Evolutionary conservation across 495 filamentous ascomycete species (phyloP), one percentile per base, ranked within the genome.

Genomic region (Xylaria bambusicola): DNA sequence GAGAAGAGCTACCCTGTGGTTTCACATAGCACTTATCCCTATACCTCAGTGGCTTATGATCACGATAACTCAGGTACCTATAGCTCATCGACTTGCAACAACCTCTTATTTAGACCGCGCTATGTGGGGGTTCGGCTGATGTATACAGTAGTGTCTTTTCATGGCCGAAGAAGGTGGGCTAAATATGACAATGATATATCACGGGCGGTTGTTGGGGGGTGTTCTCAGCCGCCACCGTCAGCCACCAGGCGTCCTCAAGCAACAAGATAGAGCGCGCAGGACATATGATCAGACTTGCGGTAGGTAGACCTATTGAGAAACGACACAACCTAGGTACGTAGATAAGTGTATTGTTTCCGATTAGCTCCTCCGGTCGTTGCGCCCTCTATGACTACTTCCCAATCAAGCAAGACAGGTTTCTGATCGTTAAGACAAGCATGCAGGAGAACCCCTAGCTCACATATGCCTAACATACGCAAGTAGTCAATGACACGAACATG

Each of bases 201-300:
- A 33, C 46, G 26, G 55, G 24, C n/a, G 46, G 35, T 35, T 18
- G 38, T 51, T 58, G 46, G 24, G 24, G 27, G 21, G 23, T 35
- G 23, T 35, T 44, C 26, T 33, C 23, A 44, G 17, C 56, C 46
- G 47, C 52, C 38, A 54, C 52, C 8, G 26, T 31, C 36, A 54
- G 24, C 52, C 38, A 44, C 26, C 35, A 42, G 36, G 26, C 52
- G 52, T 26, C 26, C 33, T 38, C 18, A 10, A 13, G 8, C 8
- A 15, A 38, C 36, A n/a, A n/a, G n/a, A n/a, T n/a, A n/a, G n/a
- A n/a, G n/a, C n/a, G n/a, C n/a, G n/a, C n/a, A n/a, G n/a, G n/a
- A n/a, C n/a, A 38, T 6, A 38, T 15, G 36, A 38, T 13, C 13
- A 38, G 9, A 36, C n/a, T n/a, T n/a, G 3, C 4, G 20, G 49